Base-by-base conservation (phyloP, 1,284 basidiomycete species). In the Moesziomyces globuligerus region DNA sequence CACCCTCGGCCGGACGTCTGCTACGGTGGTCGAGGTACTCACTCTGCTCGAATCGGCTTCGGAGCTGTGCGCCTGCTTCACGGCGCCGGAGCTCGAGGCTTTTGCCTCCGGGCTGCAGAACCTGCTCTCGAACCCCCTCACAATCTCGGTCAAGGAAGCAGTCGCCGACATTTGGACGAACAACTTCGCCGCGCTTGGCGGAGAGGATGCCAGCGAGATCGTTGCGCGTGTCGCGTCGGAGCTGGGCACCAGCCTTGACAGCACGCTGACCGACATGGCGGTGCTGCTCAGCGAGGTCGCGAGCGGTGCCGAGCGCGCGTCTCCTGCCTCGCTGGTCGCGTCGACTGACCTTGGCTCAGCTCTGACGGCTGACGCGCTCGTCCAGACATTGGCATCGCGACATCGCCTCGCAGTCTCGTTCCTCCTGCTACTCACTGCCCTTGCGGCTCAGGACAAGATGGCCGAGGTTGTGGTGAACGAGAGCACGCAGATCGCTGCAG, bases 111-210 rank as follows among this genome's bases (percentile, higher is more conserved):
- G 54, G n/a, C 40, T 71, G 10, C 68, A 71, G 40, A 52, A 48
- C 18, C 24, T 71, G 28, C 51, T 72, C 13, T 62, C 69, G 15
- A 44, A 51, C 32, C 55, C 62, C 5, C 50, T 72, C 26, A 58
- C 48, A n/a, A 42, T 59, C 8, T 72, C 69, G 10, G 49, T 72
- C 42, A 66, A 72, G 48, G 62, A 72, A 29, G 69, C 62, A 17
- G 46, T 61, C 26, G 58, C 54, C 21, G 58, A 62, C 13, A 44
- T 72, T 0, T 72, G 69, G 69, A 42, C 40, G 26, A 58, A 46
- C 46, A 60, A 61, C 48, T 53, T 72, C 17, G 58, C 51, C 6
- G 48, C 47, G 15, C 53, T 67, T 25, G 62, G 53, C 17, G 64
- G 59, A 15, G 50, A 54, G 26, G 64, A 57, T 21, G 64, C 64